Conservation (phyloP, 768 basidiomycete species). For the Panellus pusillus region DNA sequence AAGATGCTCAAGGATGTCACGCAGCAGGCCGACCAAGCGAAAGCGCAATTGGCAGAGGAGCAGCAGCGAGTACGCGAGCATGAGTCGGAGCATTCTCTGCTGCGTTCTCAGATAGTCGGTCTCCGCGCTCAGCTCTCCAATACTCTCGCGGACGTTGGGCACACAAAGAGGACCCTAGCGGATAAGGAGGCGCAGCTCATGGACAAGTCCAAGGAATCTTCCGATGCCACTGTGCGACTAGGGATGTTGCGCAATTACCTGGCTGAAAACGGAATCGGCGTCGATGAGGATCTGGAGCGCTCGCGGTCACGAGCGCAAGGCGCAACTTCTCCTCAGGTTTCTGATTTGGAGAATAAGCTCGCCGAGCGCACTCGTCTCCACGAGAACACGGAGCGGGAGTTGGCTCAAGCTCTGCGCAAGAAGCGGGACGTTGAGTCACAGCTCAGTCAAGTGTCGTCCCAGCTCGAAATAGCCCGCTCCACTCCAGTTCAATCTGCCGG, state of each 20-base stretch:
- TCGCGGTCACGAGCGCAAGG: slow-evolving; percentile 42
- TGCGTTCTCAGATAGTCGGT: slow-evolving; percentile 73
- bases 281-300: slow-evolving; percentile 69
- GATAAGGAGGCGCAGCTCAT: slow-evolving; percentile 64
- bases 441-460: slow-evolving; percentile 57
- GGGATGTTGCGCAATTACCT: slow-evolving; percentile 83
- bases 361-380: slow-evolving; percentile 70
- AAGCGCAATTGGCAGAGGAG: slow-evolving; percentile 66
- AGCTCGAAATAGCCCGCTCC: slow-evolving; percentile 66
- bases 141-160: slow-evolving; percentile 67
- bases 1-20: slow-evolving; percentile 78
- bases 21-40: slow-evolving; percentile 68
- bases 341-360: slow-evolving; percentile 78
- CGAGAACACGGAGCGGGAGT: slow-evolving; percentile 75
- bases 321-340: slow-evolving; percentile 45
- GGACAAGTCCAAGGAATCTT: slow-evolving; percentile 62
- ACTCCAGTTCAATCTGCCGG: slow-evolving; percentile 51
- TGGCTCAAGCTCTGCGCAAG: slow-evolving; percentile 62
- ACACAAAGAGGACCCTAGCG: slow-evolving; percentile 66
- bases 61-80: slow-evolving; percentile 61
- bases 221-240: slow-evolving; percentile 72
- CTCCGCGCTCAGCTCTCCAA: slow-evolving; percentile 73
- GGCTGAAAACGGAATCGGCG: slow-evolving; percentile 80
- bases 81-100: slow-evolving; percentile 59
- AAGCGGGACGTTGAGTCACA: slow-evolving; percentile 77